Evolutionary conservation across 768 basidiomycete genomes (phyloP), one percentile per base, ranked within the genome.

Genomic region (Lentinula sp.): DNA sequence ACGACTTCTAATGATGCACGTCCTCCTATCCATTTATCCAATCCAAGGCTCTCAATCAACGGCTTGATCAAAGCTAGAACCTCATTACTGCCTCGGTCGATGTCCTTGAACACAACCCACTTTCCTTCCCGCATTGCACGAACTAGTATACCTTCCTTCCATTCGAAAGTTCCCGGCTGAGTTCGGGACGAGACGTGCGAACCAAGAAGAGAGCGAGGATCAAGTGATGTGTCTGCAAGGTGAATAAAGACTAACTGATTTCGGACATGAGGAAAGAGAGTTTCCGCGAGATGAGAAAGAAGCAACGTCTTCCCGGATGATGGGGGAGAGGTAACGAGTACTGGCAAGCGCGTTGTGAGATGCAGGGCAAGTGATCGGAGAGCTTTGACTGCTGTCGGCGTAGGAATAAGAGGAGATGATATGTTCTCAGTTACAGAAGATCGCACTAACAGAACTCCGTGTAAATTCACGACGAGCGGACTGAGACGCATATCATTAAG

Each of bases 131-230:
- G 81, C 82, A 98, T 87, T 0, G 95, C 88, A 42, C 91, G 88
- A 9, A 95, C 87, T 39, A 99, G 79, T 0, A 95, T 88, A 6
- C 97, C 97, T 64, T 98, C 95, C 73, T 90, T 92, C 92, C 95
- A 99, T 66, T 96, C 93, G 66, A 99, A 99, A 2, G 85, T 86
- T 5, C 96, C 96, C 0, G 93, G 87, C 28, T 83, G 82, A 1
- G 82, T 85, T 0, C 88, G 79, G 0, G 96, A 97, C 1, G 96
- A 96, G 2, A 93, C 79, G 62, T 98, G 96, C 2, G 93, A 95
- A 4, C 97, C 96, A 46, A 99, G 81, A 5, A 99, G 81, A 0
- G 94, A 89, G 23, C 96, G 90, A 35, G 95, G 89, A 69, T 99
- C 96, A 49, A 99, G 80, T 2, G 96, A 96, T 0, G 95, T 96